Evolutionary conservation across 2,329 filamentous ascomycete species (phyloP), one percentile per base, ranked within the genome.

Genomic region (Colletotrichum gloeosporioides): DNA sequence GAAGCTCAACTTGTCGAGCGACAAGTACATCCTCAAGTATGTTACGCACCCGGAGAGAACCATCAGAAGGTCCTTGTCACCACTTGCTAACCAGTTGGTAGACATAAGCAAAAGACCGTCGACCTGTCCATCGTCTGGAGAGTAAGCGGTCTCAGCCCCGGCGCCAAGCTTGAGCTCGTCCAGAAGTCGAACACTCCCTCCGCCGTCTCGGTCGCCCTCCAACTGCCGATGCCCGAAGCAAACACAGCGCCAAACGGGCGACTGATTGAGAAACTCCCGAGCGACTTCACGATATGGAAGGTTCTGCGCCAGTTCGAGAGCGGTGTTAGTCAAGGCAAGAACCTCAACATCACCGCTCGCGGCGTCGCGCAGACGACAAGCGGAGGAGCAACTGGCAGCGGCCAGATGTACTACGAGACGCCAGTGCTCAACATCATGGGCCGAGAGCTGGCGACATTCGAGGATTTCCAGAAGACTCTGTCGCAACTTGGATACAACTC

Each of bases 131-230:
- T 95, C 72, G 94, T 95, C 57, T 95, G 96, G 83, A 93, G 96
- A 64, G 92, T 96, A 32, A 94, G 96, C 7, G 95, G 96, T 66
- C 93, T 99, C 8, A 89, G 91, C 15, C 91, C 95, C 49, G 97
- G 97, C 77, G 96, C 97, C 75, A 98, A 98, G 83, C 92, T 99
- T 75, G 96, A 99, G 82, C 94, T 99, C 66, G 94, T 98, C 27
- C 93, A 95, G 82, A 93, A 94, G 75, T 97, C 96, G 62, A 95
- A 95, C 73, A 97, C 96, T 0, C 94, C 96, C 1, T 93, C 95
- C 3, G 94, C 94, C 64, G 94, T 99, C 72, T 96, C 94, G 55
- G 94, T 99, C 57, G 96, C 95, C n/a, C 88, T 99, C 15, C 95
- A 98, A 82, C 88, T 98, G 32, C 95, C 95, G 5, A 90, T 93